Evolutionary conservation across 2,329 filamentous ascomycete genomes (phyloP).

Genomic region (Claviceps humidiphila): DNA sequence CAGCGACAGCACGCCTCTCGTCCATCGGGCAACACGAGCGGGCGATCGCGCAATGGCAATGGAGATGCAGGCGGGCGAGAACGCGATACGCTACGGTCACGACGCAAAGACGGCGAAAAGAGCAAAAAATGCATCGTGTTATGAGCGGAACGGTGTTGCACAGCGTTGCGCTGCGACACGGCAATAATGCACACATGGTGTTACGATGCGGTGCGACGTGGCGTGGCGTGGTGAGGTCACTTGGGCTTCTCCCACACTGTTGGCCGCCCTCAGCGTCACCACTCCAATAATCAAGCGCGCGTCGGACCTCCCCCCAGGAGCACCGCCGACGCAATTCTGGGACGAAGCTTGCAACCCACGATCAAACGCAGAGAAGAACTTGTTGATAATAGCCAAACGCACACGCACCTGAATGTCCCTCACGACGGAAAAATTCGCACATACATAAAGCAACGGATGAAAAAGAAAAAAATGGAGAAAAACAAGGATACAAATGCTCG

Average conservation of each 20-base stretch:
- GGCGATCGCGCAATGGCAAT: constrained; percentile 26
- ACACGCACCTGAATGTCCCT: too few species aligned
- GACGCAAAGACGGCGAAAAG: constrained; percentile 23
- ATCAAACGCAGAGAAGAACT: too few species aligned
- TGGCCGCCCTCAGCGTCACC: too few species aligned
- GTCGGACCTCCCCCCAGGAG: too few species aligned
- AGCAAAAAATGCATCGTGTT: constrained; percentile 27
- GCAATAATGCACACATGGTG: not conserved
- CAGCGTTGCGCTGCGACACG: not conserved
- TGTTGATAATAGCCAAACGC: too few species aligned
- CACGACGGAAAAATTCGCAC: too few species aligned
- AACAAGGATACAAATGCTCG: not conserved
- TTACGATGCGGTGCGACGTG: not conserved
- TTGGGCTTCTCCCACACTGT: not conserved
- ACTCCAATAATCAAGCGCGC: too few species aligned
- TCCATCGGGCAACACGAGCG: constrained; percentile 20
- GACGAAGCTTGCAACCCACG: too few species aligned
- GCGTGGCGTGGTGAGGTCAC: too few species aligned
- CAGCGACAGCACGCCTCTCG: constrained; percentile 52
- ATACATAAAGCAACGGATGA: not conserved
- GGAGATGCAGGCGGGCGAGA: constrained; percentile 22
- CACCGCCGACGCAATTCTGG: too few species aligned
- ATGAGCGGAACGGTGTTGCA: constrained; percentile 16
- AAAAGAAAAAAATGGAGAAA: not conserved
- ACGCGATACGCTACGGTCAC: constrained; percentile 16